phyloP scores from a whole-genome alignment of 352 stramenopile genomes.

The Plasmopara viticola region DNA sequence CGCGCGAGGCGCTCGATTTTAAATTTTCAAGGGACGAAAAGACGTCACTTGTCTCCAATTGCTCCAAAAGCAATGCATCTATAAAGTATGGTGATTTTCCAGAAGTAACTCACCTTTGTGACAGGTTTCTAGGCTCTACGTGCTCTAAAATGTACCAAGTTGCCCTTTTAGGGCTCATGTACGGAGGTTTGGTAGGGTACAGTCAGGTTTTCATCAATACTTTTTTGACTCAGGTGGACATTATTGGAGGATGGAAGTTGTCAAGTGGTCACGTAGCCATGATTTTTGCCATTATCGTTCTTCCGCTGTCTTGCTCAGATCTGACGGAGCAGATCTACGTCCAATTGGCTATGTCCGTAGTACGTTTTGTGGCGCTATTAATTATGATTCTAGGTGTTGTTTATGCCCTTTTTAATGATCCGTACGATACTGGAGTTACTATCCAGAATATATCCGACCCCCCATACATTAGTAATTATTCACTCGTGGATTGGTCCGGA shows the following conservation, averaged over 20 bases:
- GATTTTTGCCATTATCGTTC: slow-evolving; percentile 76
- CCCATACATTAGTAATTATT: slow-evolving; percentile 56
- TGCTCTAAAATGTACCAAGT: slow-evolving; percentile 78
- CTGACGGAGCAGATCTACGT: slow-evolving; percentile 87
- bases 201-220: slow-evolving; percentile 89
- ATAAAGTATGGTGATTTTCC: slow-evolving; percentile 55
- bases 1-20: slow-evolving; percentile 34
- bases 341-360: slow-evolving; percentile 81
- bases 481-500: slow-evolving; percentile 56
- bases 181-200: slow-evolving; percentile 83
- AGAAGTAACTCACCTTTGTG: slow-evolving; percentile 74
- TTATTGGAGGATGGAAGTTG: slow-evolving; percentile 43
- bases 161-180: slow-evolving; percentile 85
- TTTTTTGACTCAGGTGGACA: slow-evolving; percentile 64
- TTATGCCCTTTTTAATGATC: slow-evolving; percentile 66
- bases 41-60: slow-evolving; percentile 15
- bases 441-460: slow-evolving; percentile 1
- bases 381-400: slow-evolving; percentile 85
- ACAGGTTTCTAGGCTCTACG: slow-evolving; percentile 55
- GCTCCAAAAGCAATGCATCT: slow-evolving; percentile 4
- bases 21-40: slow-evolving; percentile 19
- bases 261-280: slow-evolving; percentile 49
- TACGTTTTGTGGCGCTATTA: slow-evolving; percentile 81
- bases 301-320: slow-evolving; percentile 85
- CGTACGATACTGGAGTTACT: slow-evolving; percentile 45